A percentile compares a stretch with the other conserved stretches of the same genome.
These are phyloP conservation scores for Solanum sitiens DNA, from an alignment of 257 asterid genomes.

Conservation along the genomic window DNA sequence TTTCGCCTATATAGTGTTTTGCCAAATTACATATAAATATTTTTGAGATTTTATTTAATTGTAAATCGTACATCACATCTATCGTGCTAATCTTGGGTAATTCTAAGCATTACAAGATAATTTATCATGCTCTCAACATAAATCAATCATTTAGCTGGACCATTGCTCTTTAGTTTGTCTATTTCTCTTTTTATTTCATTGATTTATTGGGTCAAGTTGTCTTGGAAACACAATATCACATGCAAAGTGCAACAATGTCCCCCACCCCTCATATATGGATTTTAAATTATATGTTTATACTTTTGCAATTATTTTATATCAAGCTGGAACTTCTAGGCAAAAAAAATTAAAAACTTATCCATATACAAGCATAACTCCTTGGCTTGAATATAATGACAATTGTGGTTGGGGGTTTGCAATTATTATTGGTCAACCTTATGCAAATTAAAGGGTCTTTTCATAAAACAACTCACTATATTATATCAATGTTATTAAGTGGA, in stretches of 20 bases:
- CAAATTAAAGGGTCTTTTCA: background rate
- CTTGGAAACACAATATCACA: background rate
- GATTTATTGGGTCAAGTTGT: background rate
- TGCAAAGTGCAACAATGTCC: background rate
- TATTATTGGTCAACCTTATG: background rate
- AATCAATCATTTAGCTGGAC: background rate
- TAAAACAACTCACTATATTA: background rate
- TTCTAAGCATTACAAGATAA: background rate
- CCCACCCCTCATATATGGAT: background rate
- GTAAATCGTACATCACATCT: background rate
- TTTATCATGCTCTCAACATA: background rate
- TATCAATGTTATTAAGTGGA: background rate
- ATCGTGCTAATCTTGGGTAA: background rate
- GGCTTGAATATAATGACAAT: background rate
- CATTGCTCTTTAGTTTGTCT: background rate
- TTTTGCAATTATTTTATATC: background rate
- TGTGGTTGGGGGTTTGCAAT: background rate
- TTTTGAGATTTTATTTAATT: background rate
- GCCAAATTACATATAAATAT: background rate
- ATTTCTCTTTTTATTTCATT: background rate
- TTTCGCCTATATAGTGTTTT: too few relatives aligned
- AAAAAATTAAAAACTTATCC: background rate
- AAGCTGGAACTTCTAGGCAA: background rate
- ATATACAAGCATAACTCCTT: background rate
- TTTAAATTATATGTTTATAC: background rate